These are phyloP conservation scores for Tolypocladium tropicale DNA, from an alignment of 2,329 filamentous ascomycete species.

Conservation along the genomic window DNA sequence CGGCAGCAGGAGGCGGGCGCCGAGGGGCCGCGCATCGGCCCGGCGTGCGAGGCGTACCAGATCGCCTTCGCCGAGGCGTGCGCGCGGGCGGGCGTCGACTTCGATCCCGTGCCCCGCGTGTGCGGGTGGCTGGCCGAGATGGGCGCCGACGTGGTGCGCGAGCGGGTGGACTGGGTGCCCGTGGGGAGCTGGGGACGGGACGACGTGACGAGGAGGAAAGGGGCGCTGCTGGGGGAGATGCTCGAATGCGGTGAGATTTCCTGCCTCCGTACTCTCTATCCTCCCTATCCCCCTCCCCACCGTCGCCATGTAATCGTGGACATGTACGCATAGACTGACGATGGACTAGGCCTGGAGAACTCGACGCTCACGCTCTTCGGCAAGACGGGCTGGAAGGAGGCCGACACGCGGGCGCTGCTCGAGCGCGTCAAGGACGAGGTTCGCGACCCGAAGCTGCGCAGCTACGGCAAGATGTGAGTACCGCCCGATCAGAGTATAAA, in stretches of 20 bases:
- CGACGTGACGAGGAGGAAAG: conserved; percentile 25
- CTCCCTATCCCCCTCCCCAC: too few relatives aligned
- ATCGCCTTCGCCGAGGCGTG: conserved; percentile 16
- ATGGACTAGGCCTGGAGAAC: conserved; percentile 12
- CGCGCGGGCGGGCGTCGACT: conserved; percentile 23
- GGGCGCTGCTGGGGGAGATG: conserved; percentile 24
- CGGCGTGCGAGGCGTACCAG: conserved; percentile 23
- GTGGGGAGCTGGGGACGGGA: conserved; percentile 29
- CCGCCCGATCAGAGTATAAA: too few relatives aligned
- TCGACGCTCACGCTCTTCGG: conserved; percentile 22
- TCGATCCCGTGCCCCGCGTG: conserved; percentile 26
- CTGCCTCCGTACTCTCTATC: too few relatives aligned
- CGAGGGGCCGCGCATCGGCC: conserved; percentile 16
- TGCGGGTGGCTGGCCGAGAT: conserved; percentile 22
- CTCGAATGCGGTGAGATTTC: conserved; percentile 26
- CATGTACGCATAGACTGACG: too few relatives aligned
- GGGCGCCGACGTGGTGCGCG: conserved; percentile 29
- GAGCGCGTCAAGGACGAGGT: conserved; percentile 20
- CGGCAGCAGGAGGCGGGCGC: too few relatives aligned
- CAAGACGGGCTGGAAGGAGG: conserved; percentile 20
- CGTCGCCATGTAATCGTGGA: too few relatives aligned
- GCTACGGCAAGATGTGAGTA: conserved; percentile 21
- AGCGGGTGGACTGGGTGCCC: conserved; percentile 30
- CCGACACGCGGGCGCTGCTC: conserved; percentile 17
- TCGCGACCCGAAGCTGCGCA: conserved; percentile 16